Percentiles rank a stretch among this genome's conserved stretches.
Conservation (phyloP, 1,139 yeast genomes). For the Taphrina pruni region DNA sequence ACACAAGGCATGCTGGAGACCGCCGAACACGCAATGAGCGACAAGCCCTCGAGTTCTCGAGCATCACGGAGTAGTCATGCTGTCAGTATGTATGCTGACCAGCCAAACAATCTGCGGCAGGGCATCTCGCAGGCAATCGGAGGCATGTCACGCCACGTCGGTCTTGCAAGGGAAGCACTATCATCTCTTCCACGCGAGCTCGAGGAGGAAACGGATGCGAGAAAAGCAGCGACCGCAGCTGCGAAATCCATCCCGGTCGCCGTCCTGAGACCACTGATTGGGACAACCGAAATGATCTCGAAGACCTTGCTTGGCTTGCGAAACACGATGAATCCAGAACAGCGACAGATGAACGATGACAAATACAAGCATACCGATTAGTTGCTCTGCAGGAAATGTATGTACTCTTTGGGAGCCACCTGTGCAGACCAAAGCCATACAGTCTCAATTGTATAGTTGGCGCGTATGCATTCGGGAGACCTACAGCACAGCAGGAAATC, state of each 20-base stretch:
- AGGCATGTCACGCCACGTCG: slow-evolving; percentile 72
- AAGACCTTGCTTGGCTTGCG: slow-evolving; percentile 82
- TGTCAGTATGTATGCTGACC: slow-evolving; percentile 82
- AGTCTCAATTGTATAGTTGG: too few relatives aligned
- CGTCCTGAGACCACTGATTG: slow-evolving; percentile 82
- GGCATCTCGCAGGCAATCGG: slow-evolving; percentile 76
- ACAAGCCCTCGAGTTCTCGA: slow-evolving; percentile 24
- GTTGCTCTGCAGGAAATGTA: too few relatives aligned
- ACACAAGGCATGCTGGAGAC: slow-evolving; percentile 81
- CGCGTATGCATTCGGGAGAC: too few relatives aligned
- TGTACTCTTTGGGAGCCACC: too few relatives aligned
- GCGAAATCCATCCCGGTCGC: slow-evolving; percentile 81
- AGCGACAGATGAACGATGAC: slow-evolving; percentile 59
- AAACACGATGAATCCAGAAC: slow-evolving; percentile 75
- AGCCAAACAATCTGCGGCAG: slow-evolving; percentile 71
- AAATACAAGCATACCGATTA: slow-evolving; percentile 39
- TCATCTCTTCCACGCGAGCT: slow-evolving; percentile 65
- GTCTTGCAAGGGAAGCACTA: slow-evolving; percentile 69
- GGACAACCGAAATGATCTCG: slow-evolving; percentile 89
- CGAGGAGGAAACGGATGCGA: slow-evolving; percentile 66
- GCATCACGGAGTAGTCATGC: slow-evolving; percentile 49
- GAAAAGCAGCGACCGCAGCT: slow-evolving; percentile 70
- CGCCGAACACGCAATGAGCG: slow-evolving; percentile 74
- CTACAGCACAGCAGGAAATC: not conserved
- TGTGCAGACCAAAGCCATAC: too few relatives aligned